A percentile compares a stretch with the other conserved stretches of the same genome.
phyloP scores from a whole-genome alignment of 177 flowering plant species.

The Telopea speciosissima region DNA sequence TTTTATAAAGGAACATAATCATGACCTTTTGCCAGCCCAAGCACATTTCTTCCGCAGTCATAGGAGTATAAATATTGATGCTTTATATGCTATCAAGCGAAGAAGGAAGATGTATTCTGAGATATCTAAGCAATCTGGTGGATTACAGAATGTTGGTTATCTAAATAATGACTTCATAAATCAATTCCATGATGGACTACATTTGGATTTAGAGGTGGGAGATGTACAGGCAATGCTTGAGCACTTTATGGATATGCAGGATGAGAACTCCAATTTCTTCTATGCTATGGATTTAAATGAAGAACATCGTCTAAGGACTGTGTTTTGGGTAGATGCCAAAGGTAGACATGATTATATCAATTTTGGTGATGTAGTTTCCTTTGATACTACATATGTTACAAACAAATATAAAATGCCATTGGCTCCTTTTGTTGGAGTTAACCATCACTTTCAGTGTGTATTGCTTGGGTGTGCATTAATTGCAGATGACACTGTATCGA shows the following conservation, averaged over 20 bases:
- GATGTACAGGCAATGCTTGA: conserved; percentile 48
- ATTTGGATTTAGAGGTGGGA: conserved; percentile 41
- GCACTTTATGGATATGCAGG: conserved; percentile 46
- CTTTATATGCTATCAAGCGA: not conserved
- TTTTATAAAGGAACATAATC: conserved; percentile 51
- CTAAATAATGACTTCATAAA: conserved; percentile 11
- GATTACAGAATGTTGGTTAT: conserved; percentile 22
- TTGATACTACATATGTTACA: not conserved
- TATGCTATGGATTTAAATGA: conserved; percentile 33
- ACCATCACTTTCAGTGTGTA: not conserved
- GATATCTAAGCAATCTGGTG: conserved; percentile 39
- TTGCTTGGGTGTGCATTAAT: conserved; percentile 39
- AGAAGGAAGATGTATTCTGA: conserved; percentile 40
- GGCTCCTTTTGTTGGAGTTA: not conserved
- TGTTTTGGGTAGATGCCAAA: conserved; percentile 59
- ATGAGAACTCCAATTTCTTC: conserved; percentile 46
- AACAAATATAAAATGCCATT: not conserved
- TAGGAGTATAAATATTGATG: conserved; percentile 26
- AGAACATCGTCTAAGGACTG: conserved; percentile 37
- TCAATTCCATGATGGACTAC: conserved; percentile 32
- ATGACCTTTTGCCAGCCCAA: conserved; percentile 51
- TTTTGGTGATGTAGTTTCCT: not conserved
- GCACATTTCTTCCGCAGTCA: conserved; percentile 52
- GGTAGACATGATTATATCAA: conserved; percentile 37
- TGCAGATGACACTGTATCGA: conserved; percentile 8